Evolutionary conservation across 352 stramenopile species (phyloP), one percentile per base, ranked within the genome.

Genomic region (Globisporangium mamillatum): DNA sequence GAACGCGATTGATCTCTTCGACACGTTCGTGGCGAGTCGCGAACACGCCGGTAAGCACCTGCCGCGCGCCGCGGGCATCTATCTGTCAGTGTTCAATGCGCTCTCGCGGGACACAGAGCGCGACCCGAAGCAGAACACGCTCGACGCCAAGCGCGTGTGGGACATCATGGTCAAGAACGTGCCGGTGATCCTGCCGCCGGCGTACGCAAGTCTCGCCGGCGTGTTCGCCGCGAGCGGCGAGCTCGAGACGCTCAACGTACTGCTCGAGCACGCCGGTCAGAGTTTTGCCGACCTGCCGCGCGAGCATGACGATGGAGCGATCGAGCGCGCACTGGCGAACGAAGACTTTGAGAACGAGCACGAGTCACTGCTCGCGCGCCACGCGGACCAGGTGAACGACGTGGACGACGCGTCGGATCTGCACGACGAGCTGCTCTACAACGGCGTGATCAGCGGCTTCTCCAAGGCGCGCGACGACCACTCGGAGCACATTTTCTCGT

Each of bases 1-100:
- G 65, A 75, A 64, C 36, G 84, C 88, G 0, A 72, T 94, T 4
- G 80, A 88, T 36, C 58, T 95, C 10, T 93, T 95, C 61, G 76
- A 94, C n/a, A 70, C 74, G 48, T 91, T 91, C 41, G 70, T 92
- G 0, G 73, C 77, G 16, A 89, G 71, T 60, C 82, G 80, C 36
- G 64, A 75, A 3, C 71, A 69, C 6, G 48, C 44, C 1, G 60
- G 46, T 1, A 63, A 74, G 32, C 71, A 67, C 10, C 63, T 85
- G 63, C 82, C 77, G 3, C 75, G 73, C 1, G 80, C 71, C 22
- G 79, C 84, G 4, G 77, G 75, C 14, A 82, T 93, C 64, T 95
- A 94, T 61, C 72, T 94, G 9, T 78, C 88, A 4, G 72, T 90
- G 6, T 95, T 95, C 66, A 95, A 95, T 60, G 88, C 88, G n/a